A percentile compares a stretch with the other conserved stretches of the same genome.
phyloP scores from a whole-genome alignment of 208 protist species.

The Leishmania lainsoni region DNA sequence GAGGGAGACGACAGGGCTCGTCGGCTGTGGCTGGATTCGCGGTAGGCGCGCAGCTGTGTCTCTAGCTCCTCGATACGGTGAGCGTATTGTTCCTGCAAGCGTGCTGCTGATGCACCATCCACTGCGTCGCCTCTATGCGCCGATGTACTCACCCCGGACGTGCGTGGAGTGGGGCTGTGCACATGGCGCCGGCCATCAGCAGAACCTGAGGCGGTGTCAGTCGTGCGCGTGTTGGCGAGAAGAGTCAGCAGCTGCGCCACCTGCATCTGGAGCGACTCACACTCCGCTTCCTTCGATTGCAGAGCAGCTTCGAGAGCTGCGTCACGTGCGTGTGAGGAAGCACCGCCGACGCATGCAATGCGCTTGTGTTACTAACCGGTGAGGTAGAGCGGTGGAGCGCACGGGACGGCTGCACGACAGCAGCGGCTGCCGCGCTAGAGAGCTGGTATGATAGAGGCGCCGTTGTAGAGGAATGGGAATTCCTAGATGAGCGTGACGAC shows the following conservation, averaged over 20 bases:
- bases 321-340: background rate
- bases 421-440: background rate
- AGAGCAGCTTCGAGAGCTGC: slow-evolving; percentile 16
- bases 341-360: background rate
- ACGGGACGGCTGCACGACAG: background rate
- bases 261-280: slow-evolving; percentile 34
- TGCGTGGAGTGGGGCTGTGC: background rate
- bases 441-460: background rate
- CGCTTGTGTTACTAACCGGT: background rate
- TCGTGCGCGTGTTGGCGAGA: slow-evolving; percentile 6
- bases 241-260: slow-evolving; percentile 34
- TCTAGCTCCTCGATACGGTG: slow-evolving; percentile 15
- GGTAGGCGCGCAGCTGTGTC: slow-evolving; percentile 18
- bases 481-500: slow-evolving; percentile 2
- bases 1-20: background rate
- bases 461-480: background rate
- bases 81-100: background rate
- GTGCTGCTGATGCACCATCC: background rate
- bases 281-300: slow-evolving; percentile 31
- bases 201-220: background rate
- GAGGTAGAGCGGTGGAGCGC: background rate
- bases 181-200: background rate
- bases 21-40: background rate
- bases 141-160: background rate
- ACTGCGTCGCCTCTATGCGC: background rate